A percentile compares a stretch with the other conserved stretches of the same genome.
Evolutionary conservation across 345 rosid genomes (phyloP).

Genomic region (Eutrema japonicum): DNA sequence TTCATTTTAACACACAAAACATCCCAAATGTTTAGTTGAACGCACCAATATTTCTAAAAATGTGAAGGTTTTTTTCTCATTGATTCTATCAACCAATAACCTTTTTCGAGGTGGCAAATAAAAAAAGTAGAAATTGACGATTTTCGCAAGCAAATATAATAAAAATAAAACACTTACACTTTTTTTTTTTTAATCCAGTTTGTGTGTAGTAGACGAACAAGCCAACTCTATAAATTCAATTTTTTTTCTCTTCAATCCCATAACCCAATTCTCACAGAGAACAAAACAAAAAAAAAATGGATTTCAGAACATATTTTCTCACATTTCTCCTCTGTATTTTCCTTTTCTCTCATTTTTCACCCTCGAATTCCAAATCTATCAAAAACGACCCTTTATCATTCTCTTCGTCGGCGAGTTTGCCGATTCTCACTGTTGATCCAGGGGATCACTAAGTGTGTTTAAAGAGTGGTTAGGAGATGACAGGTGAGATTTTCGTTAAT

Average conservation of each 20-base stretch:
- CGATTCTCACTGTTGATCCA: too few relatives aligned
- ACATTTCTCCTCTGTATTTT: constrained; percentile 38
- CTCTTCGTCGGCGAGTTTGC: constrained; percentile 34
- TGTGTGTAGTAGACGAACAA: constrained; percentile 8
- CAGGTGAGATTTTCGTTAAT: too few relatives aligned
- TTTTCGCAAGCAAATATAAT: not conserved
- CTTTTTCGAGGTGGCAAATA: constrained; percentile 42
- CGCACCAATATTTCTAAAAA: not conserved
- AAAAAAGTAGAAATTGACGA: constrained; percentile 4
- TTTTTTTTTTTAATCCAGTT: not conserved
- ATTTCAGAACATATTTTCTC: constrained; percentile 26
- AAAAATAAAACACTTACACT: not conserved
- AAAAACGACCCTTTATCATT: constrained; percentile 32
- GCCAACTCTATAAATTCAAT: constrained; percentile 35
- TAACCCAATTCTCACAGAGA: constrained; percentile 4
- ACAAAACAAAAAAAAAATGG: constrained; percentile 25
- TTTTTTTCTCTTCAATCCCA: constrained; percentile 25
- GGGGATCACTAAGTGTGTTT: too few relatives aligned
- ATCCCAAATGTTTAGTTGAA: not conserved
- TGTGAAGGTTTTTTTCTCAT: constrained; percentile 10
- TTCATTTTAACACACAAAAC: not conserved
- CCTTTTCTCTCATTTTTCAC: constrained; percentile 20
- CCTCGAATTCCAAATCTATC: constrained; percentile 29
- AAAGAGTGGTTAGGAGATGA: too few relatives aligned
- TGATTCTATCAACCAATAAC: constrained; percentile 24